Base-by-base conservation (phyloP, 192 early-diverging fungal genomes). In the Umbelopsis ramanniana region DNA sequence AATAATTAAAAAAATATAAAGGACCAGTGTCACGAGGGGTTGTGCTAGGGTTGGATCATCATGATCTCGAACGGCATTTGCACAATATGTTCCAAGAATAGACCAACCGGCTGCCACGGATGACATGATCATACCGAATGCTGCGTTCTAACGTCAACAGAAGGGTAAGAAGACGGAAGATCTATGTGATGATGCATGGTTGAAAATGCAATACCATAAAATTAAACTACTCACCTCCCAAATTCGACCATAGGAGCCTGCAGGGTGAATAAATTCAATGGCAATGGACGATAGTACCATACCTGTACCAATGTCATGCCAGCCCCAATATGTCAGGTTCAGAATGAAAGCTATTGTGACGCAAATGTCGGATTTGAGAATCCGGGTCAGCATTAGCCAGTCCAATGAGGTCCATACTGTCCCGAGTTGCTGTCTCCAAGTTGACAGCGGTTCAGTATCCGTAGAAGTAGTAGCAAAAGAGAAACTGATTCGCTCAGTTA, bases 41-140 rank as follows among this genome's bases (percentile, higher is more conserved):
- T 78, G 76, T 14, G 69, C 68, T 19, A 53, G 7, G 26, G 22
- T 38, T 4, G 46, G 14, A 19, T 46, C 43, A 12, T 73, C 46
- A 5, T 68, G 72, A 57, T 78, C 23, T 52, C 72, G 72, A 19
- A 71, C 76, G 10, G 66, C 47, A 7, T 66, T 67, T 8, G 76
- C 76, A 14, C 68, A 74, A 37, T 71, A 78, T 12, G 68, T 67
- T 4, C 76, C 76, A 0, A 78, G 46, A 2, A 78, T 67, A 8
- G 76, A 50, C 57, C 69, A 78, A 2, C 54, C 47, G 4, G 76
- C 69, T 24, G 76, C 50, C 33, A 74, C 35, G 0, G 57, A 66
- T 17, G 72, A 78, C 76, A 78, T 78, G 47, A 78, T 21, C 4
- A 68, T 40, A 38, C 76, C 76, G 33, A 74, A 46, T n/a, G 73